These are phyloP conservation scores for Hippophae rhamnoides DNA, from an alignment of 306 rosid genomes.

Conservation along the genomic window DNA sequence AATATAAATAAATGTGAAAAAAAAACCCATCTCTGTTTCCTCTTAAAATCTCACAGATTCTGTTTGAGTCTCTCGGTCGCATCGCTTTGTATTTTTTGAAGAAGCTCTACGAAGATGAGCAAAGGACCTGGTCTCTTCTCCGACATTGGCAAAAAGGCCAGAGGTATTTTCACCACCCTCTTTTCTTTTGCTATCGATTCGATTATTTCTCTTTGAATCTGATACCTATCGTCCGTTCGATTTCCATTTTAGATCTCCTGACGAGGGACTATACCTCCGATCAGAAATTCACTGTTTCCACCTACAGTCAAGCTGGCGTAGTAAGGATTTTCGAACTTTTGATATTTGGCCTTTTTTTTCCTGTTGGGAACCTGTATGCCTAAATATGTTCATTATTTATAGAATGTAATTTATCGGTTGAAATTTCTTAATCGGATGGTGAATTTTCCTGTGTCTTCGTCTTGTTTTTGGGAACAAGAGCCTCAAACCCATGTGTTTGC, in stretches of 20 bases:
- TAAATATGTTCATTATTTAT: not conserved
- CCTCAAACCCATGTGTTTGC: too few relatives aligned
- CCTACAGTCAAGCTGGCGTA: conserved; percentile 72
- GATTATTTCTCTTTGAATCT: conserved; percentile 10
- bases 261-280: conserved; percentile 71
- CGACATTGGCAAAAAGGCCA: conserved; percentile 85
- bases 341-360: not conserved
- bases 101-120: conserved; percentile 43
- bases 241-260: conserved; percentile 51
- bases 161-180: conserved; percentile 34
- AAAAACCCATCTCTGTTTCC: not conserved
- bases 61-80: not conserved
- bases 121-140: conserved; percentile 82
- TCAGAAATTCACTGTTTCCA: conserved; percentile 65
- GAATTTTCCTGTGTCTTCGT: too few relatives aligned
- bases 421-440: too few relatives aligned
- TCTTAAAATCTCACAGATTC: conserved; percentile 7
- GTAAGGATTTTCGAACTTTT: conserved; percentile 23
- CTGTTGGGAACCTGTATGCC: too few relatives aligned
- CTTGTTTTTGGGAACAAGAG: too few relatives aligned
- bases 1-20: too few relatives aligned
- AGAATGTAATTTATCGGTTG: too few relatives aligned
- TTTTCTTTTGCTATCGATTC: not conserved
- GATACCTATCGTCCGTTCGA: conserved; percentile 17
- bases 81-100: not conserved